Conservation (phyloP, 2,329 filamentous ascomycete species). For the Dactylella cylindrospora region DNA sequence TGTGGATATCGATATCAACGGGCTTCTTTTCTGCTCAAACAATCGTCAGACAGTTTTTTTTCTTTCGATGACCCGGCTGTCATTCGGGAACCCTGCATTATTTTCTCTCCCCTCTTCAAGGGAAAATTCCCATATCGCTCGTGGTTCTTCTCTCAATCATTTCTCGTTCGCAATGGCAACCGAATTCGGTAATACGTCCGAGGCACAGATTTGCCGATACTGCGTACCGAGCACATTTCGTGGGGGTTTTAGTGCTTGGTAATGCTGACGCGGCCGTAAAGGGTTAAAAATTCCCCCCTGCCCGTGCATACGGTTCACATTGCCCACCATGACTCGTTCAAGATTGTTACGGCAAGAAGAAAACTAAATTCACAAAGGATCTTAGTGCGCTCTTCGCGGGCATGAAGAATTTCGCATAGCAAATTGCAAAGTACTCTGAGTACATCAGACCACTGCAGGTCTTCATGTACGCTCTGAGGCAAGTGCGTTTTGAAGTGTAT, state of each 20-base stretch:
- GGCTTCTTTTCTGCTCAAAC: slow-evolving; percentile 26
- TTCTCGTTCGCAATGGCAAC: slow-evolving; percentile 15
- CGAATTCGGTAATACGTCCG: slow-evolving; percentile 37
- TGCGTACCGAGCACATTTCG: slow-evolving; percentile 36
- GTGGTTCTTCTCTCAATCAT: neutral
- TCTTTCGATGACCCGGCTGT: no score
- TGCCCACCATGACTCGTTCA: slow-evolving; percentile 43
- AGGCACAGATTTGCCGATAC: slow-evolving; percentile 34
- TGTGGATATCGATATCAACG: slow-evolving; percentile 25
- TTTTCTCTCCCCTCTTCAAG: no score
- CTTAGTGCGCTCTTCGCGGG: slow-evolving; percentile 1
- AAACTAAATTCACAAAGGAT: slow-evolving; percentile 22
- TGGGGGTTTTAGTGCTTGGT: slow-evolving; percentile 37
- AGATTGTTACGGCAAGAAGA: neutral
- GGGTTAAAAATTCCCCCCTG: slow-evolving; percentile 39
- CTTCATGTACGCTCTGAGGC: slow-evolving; percentile 11
- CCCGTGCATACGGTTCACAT: slow-evolving; percentile 32
- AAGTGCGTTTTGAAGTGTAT: slow-evolving; percentile 28
- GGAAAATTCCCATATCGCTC: no score
- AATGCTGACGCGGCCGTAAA: slow-evolving; percentile 43
- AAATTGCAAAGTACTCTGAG: slow-evolving; percentile 6
- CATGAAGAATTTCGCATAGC: neutral
- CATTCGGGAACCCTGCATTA: no score
- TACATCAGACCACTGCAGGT: slow-evolving; percentile 21
- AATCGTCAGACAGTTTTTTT: slow-evolving; percentile 28